Percentiles rank a stretch among this genome's conserved stretches.
Evolutionary conservation across 2,329 filamentous ascomycete genomes (phyloP).

Genomic region (Alternaria solani): DNA sequence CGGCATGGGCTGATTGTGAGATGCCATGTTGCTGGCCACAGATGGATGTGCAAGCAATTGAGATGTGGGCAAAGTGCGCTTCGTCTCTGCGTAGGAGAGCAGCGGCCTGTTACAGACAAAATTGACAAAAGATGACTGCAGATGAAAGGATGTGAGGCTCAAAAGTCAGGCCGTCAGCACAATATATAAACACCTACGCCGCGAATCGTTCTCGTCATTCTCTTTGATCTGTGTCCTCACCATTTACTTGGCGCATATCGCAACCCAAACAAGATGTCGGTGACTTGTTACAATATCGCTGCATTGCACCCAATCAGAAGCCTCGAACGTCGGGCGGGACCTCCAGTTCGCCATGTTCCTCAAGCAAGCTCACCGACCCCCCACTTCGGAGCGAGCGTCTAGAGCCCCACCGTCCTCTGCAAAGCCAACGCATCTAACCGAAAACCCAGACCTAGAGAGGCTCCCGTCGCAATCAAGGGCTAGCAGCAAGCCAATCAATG

Average conservation of each 20-base stretch:
- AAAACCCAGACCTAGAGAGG: constrained; percentile 31
- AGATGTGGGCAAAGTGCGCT: constrained; percentile 6
- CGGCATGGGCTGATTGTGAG: constrained; percentile 38
- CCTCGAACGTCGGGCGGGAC: constrained; percentile 15
- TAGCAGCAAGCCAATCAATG: constrained; percentile 32
- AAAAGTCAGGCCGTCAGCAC: constrained; percentile 23
- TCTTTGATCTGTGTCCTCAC: constrained; percentile 20
- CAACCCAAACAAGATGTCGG: constrained; percentile 33
- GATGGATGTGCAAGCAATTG: not conserved
- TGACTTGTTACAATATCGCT: constrained; percentile 25
- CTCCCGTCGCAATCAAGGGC: constrained; percentile 32
- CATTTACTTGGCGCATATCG: constrained; percentile 39
- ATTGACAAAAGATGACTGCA: constrained; percentile 14
- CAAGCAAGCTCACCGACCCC: constrained; percentile 43
- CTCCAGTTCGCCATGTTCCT: constrained; percentile 21
- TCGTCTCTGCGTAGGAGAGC: constrained; percentile 7
- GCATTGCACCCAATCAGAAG: constrained; percentile 28
- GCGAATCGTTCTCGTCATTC: constrained; percentile 11
- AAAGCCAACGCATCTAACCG: constrained; percentile 47
- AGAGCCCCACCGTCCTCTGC: constrained; percentile 35
- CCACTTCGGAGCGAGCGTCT: constrained; percentile 28
- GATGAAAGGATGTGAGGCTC: constrained; percentile 39
- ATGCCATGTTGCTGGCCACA: constrained; percentile 28
- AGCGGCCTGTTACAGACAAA: not conserved
- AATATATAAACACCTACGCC: constrained; percentile 28